Evolutionary conservation across 2,329 filamentous ascomycete species (phyloP).

Genomic region (Penicillium vulpinum): DNA sequence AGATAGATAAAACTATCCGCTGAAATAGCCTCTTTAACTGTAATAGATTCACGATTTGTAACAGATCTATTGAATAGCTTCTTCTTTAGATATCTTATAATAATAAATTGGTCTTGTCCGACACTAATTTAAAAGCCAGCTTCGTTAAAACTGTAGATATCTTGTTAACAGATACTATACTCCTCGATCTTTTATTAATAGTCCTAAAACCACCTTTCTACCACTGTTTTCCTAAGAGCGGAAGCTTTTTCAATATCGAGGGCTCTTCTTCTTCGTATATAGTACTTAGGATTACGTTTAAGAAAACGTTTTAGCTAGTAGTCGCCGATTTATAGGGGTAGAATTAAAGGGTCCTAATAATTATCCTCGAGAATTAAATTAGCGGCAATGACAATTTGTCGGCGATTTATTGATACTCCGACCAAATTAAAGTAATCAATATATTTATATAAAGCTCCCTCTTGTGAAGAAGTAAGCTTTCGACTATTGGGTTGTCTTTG

Average conservation of each 20-base stretch:
- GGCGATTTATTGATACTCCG: background rate
- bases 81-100: background rate
- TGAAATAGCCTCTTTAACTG: background rate
- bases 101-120: background rate
- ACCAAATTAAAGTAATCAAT: background rate
- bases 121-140: background rate
- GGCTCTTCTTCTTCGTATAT: background rate
- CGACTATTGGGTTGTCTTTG: background rate
- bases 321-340: background rate
- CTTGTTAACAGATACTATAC: background rate
- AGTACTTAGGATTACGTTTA: background rate
- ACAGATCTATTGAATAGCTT: background rate
- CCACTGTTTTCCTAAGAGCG: background rate
- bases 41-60: background rate
- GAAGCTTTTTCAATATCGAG: background rate
- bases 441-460: background rate
- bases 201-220: background rate
- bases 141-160: background rate
- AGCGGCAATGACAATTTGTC: background rate
- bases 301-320: background rate
- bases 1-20: background rate
- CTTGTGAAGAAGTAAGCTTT: background rate
- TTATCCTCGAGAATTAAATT: background rate
- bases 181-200: background rate
- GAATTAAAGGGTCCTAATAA: background rate